A percentile compares a stretch with the other conserved stretches of the same genome.
Conservation (phyloP, 148 eudicot genomes). For the Chenopodium album region DNA sequence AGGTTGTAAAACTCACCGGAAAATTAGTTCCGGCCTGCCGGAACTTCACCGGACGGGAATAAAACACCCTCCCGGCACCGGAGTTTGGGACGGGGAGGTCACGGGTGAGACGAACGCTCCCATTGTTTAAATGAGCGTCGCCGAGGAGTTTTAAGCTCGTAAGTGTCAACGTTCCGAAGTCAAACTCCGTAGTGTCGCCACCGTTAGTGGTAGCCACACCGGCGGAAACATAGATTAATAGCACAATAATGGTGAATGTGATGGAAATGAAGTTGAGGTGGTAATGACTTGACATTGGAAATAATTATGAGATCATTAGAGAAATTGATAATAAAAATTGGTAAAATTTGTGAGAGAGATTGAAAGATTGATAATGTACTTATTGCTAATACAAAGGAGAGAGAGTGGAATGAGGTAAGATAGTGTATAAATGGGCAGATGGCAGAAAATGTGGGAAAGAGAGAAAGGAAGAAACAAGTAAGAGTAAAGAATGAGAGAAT, state of each 20-base stretch:
- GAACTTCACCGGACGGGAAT: constrained; percentile 50
- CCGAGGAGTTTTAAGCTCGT: constrained; percentile 66
- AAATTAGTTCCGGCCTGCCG: constrained; percentile 25
- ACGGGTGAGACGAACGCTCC: constrained; percentile 55
- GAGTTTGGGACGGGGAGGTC: constrained; percentile 79
- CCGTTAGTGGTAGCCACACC: background rate
- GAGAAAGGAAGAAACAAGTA: background rate
- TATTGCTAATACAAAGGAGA: background rate
- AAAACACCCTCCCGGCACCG: constrained; percentile 63
- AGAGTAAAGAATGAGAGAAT: background rate
- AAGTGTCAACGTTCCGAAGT: constrained; percentile 64
- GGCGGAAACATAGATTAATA: constrained; percentile 12
- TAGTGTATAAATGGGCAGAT: background rate
- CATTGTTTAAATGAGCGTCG: constrained; percentile 73
- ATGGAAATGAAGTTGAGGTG: background rate
- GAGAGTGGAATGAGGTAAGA: background rate
- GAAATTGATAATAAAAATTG: background rate
- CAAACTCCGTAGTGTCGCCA: constrained; percentile 44
- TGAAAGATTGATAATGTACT: background rate
- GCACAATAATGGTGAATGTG: background rate
- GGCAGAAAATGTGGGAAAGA: background rate
- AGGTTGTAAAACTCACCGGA: constrained; percentile 56
- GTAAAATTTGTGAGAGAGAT: background rate
- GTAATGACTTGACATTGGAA: background rate
- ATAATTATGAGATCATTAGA: background rate